Percentiles rank a stretch among this genome's conserved stretches.
phyloP scores from a whole-genome alignment of 1,139 yeast genomes.

The Lodderomyces parapsilosis region DNA sequence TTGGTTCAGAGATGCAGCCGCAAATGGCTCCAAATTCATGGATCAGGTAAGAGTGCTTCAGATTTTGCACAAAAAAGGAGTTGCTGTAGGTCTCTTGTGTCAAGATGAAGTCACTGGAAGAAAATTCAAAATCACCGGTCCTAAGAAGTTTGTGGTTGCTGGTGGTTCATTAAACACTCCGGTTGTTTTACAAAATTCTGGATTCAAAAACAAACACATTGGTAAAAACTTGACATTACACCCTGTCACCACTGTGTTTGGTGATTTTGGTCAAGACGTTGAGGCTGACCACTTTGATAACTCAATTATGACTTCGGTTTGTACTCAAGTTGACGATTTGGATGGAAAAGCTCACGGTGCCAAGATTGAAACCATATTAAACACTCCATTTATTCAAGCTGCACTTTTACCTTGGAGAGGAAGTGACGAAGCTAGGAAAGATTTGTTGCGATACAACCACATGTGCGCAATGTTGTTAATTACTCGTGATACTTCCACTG shows the following conservation, averaged over 20 bases:
- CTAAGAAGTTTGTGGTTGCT: slow-evolving; percentile 46
- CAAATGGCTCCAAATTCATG: slow-evolving; percentile 49
- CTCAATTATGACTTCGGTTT: slow-evolving; percentile 53
- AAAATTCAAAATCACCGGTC: slow-evolving; percentile 41
- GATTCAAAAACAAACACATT: slow-evolving; percentile 53
- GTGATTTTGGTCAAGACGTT: slow-evolving; percentile 39
- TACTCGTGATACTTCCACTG: slow-evolving; percentile 48
- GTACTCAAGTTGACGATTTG: slow-evolving; percentile 48
- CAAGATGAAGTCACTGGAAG: slow-evolving; percentile 28
- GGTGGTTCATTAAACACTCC: slow-evolving; percentile 59
- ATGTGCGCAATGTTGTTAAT: slow-evolving; percentile 45
- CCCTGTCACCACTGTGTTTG: slow-evolving; percentile 46
- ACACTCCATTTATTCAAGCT: slow-evolving; percentile 43
- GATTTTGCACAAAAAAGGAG: slow-evolving; percentile 41
- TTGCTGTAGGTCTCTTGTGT: slow-evolving; percentile 46
- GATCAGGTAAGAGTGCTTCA: slow-evolving; percentile 45
- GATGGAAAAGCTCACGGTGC: slow-evolving; percentile 62
- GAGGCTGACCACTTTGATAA: slow-evolving; percentile 37
- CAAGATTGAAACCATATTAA: slow-evolving; percentile 51
- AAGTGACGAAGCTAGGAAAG: slow-evolving; percentile 33
- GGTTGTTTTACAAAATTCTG: slow-evolving; percentile 47
- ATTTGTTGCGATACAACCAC: slow-evolving; percentile 39
- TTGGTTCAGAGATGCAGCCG: slow-evolving; percentile 54
- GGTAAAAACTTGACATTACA: slow-evolving; percentile 56
- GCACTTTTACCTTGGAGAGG: slow-evolving; percentile 46